These are phyloP conservation scores for Trichocladium uniseriatum DNA, from an alignment of 495 filamentous ascomycete genomes.

Conservation along the genomic window DNA sequence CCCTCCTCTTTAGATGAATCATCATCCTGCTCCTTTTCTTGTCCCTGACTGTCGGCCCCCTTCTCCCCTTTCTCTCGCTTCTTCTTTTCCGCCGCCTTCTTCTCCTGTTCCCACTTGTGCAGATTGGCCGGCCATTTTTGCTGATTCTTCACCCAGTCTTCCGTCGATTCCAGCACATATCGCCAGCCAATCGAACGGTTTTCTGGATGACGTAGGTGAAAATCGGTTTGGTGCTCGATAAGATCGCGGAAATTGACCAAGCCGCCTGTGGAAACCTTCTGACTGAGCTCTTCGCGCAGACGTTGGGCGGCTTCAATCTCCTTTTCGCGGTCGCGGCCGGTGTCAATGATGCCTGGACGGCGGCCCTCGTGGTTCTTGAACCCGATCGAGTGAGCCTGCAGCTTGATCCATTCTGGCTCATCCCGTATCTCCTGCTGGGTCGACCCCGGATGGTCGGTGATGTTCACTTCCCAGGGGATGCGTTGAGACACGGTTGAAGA, in stretches of 20 bases:
- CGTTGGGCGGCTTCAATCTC: slow-evolving; percentile 1
- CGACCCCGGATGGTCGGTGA: slow-evolving; percentile 9
- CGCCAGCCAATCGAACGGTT: slow-evolving; percentile 13
- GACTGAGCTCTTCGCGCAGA: neutral
- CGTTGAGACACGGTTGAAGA: slow-evolving; percentile 4
- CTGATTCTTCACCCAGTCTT: slow-evolving; percentile 14
- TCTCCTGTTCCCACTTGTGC: neutral
- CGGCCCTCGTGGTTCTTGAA: slow-evolving; percentile 8
- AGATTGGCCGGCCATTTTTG: slow-evolving; percentile 9
- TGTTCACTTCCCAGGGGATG: slow-evolving; percentile 5
- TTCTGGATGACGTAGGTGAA: slow-evolving; percentile 9
- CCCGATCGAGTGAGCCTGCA: slow-evolving; percentile 7
- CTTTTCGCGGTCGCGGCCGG: neutral
- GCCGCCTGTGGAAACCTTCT: neutral
- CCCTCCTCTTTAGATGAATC: neutral
- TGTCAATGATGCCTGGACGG: neutral
- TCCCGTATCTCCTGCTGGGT: slow-evolving; percentile 1
- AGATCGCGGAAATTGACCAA: slow-evolving; percentile 16
- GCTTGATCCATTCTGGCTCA: slow-evolving; percentile 6
- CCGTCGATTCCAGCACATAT: slow-evolving; percentile 12
- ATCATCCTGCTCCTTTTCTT: neutral
- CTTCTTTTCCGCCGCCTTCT: neutral
- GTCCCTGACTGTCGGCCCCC: neutral
- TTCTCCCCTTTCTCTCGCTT: neutral
- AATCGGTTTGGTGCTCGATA: slow-evolving; percentile 4